phyloP scores from a whole-genome alignment of 345 rosid genomes.

The Melaleuca quinquenervia region DNA sequence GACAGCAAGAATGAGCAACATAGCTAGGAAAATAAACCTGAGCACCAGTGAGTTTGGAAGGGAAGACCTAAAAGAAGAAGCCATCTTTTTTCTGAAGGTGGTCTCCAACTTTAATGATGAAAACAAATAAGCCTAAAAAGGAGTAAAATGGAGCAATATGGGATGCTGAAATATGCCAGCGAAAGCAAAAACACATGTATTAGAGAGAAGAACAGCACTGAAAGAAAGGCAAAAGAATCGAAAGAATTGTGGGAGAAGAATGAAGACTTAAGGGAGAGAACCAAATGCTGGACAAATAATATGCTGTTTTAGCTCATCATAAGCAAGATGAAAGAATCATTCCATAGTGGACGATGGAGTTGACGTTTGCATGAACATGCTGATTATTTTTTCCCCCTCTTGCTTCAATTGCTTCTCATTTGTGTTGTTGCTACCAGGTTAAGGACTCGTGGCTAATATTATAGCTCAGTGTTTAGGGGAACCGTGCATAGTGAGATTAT shows the following conservation, averaged over 20 bases:
- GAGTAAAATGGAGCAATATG: constrained; percentile 8
- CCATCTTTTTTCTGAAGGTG: not conserved
- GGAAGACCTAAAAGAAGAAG: constrained; percentile 1
- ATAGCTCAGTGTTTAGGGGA: not conserved
- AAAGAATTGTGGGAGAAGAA: not conserved
- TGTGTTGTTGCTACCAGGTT: not conserved
- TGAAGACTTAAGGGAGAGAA: not conserved
- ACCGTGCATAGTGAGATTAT: not conserved
- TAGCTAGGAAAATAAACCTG: not conserved
- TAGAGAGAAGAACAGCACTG: not conserved
- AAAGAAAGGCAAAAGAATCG: not conserved
- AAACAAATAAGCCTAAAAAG: not conserved
- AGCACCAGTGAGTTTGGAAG: constrained; percentile 1
- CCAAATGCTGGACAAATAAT: not conserved
- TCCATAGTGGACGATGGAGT: not conserved
- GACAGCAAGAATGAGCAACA: constrained; percentile 2
- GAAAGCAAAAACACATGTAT: not conserved
- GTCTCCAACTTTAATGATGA: not conserved
- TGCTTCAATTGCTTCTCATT: not conserved
- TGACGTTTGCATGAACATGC: not conserved
- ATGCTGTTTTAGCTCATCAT: not conserved
- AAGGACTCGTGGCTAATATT: not conserved
- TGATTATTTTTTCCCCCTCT: not conserved
- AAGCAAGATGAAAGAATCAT: not conserved
- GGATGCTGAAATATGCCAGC: not conserved